Base-by-base conservation (phyloP, 257 asterid species). In the Nemophila menziesii region DNA sequence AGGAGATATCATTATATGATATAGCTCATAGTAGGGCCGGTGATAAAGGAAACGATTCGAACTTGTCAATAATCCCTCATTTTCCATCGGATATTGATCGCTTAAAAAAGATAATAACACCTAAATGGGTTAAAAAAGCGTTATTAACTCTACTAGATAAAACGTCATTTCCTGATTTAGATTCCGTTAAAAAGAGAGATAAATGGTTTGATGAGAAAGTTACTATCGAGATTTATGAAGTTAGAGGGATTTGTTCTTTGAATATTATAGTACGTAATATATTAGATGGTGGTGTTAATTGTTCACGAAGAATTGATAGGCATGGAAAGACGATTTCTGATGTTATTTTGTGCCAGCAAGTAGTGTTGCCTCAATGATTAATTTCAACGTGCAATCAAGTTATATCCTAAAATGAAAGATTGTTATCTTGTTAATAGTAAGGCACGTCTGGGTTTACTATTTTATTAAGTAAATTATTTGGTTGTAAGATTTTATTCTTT, bases 241-340 rank as follows among this genome's bases (percentile, higher is more conserved):
- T 56, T 11, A 76, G 67, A 44, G 98, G 98, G 41, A 74, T 90
- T 45, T 66, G 45, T 55, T 76, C 94, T 38, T 51, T 90, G 45
- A 90, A 90, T 39, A 67, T 90, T 16, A 86, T 85, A 17, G 93
- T 90, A 18, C 78, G 94, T 11, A 69, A 79, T 61, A 71, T 90
- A 48, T 66, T 90, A 51, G 96, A 90, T 60, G 96, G 96, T 9
- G 99, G 96, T 26, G 99, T 90, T 15, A 90, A 90, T 63, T 81
- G 96, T 72, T 90, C 99, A 11, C 70, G 94, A 48, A 75, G 94
- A 50, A 85, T 90, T 33, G 99, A 85, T 37, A 77, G 96, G 63
- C 99, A 90, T 43, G 99, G 98, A 12, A 90, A 90, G 72, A 74
- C 82, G 23, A 44, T 79, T 33, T 81, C 96, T 0, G 99, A 90